Evolutionary conservation across 345 rosid species (phyloP).

Genomic region (Murraya paniculata): DNA sequence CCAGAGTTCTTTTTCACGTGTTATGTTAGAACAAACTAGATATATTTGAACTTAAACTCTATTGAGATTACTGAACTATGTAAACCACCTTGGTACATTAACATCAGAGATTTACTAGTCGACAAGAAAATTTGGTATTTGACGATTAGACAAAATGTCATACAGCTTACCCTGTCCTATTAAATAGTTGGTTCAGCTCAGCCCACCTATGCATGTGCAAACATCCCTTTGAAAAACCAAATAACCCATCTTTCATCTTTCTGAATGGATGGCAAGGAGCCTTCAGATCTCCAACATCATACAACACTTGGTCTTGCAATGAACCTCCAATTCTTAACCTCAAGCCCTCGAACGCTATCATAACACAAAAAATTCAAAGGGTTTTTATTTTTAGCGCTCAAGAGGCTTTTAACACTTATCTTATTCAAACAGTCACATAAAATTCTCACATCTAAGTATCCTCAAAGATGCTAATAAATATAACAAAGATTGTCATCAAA

Average conservation of each 20-base stretch:
- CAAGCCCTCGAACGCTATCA: constrained; percentile 65
- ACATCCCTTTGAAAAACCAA: constrained; percentile 93
- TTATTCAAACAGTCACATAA: constrained; percentile 8
- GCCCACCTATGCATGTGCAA: constrained; percentile 94
- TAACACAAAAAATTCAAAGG: background rate
- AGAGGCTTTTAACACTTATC: too few species aligned
- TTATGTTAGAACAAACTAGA: background rate
- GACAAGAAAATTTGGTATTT: background rate
- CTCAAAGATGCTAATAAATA: background rate
- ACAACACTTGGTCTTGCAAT: constrained; percentile 87
- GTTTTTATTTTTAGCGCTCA: too few species aligned
- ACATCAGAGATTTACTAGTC: background rate
- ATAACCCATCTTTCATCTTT: constrained; percentile 59
- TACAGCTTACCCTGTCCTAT: constrained; percentile 55
- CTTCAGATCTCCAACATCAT: constrained; percentile 57
- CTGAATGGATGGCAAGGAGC: constrained; percentile 73
- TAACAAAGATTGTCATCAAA: constrained; percentile 4
- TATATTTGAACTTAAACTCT: background rate
- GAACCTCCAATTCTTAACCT: constrained; percentile 97
- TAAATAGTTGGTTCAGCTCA: constrained; percentile 62
- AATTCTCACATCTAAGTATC: background rate
- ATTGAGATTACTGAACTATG: background rate
- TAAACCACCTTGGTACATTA: background rate
- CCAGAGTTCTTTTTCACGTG: background rate
- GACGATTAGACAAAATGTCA: constrained; percentile 6